Evolutionary conservation across 169 alveolate species (phyloP).

Genomic region (Perkinsus chesapeaki): DNA sequence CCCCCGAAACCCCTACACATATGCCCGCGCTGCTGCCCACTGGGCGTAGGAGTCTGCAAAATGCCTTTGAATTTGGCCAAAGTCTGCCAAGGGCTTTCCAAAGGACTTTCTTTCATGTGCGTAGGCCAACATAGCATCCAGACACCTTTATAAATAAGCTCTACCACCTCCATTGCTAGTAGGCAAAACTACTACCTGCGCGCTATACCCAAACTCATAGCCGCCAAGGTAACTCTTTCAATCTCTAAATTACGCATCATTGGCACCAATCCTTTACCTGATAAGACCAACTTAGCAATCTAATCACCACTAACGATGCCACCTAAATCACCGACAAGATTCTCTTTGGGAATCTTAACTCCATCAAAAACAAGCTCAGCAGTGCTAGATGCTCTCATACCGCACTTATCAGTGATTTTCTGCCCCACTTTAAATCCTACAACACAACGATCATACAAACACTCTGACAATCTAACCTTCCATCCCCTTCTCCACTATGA

Average conservation of each 20-base stretch:
- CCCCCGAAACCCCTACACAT: not conserved
- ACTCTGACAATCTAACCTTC: not conserved
- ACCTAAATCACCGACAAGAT: not conserved
- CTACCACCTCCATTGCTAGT: not conserved
- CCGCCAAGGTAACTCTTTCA: not conserved
- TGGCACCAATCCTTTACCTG: not conserved
- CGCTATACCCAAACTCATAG: slow-evolving; percentile 5
- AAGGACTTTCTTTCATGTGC: not conserved
- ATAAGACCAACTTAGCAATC: not conserved
- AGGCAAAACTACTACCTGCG: not conserved
- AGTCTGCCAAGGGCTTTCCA: not conserved
- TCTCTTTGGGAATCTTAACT: not conserved
- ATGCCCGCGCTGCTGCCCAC: not conserved
- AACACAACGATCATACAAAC: not conserved
- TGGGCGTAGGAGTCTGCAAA: slow-evolving; percentile 1
- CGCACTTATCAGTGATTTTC: not conserved
- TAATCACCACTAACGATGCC: not conserved
- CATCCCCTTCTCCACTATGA: not conserved
- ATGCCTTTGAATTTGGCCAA: not conserved
- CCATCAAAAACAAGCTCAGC: not conserved
- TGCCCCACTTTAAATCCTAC: not conserved
- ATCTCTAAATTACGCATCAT: slow-evolving; percentile 12
- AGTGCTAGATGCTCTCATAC: not conserved
- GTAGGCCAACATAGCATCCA: not conserved
- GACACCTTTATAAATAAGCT: not conserved